phyloP scores from a whole-genome alignment of 495 filamentous ascomycete species.

The Neurospora hispaniola region DNA sequence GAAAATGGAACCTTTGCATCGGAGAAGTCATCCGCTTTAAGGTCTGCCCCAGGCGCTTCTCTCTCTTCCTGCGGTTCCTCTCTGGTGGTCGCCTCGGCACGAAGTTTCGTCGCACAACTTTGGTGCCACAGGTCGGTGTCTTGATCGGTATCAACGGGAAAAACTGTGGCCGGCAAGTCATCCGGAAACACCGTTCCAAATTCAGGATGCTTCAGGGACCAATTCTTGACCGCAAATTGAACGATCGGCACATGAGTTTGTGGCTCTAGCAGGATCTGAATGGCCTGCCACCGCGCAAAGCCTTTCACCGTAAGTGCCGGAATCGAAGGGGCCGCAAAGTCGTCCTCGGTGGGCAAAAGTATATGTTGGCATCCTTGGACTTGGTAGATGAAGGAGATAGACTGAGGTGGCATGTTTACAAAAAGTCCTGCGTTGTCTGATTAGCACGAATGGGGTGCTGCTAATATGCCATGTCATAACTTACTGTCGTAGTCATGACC shows the following conservation, averaged over 20 bases:
- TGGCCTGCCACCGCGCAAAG: constrained; percentile 89
- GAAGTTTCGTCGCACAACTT: constrained; percentile 47
- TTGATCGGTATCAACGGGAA: constrained; percentile 63
- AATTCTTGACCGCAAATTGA: constrained; percentile 67
- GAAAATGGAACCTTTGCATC: constrained; percentile 14
- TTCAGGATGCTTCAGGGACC: constrained; percentile 62
- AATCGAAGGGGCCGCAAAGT: constrained; percentile 62
- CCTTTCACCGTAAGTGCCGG: constrained; percentile 74
- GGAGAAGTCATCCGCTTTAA: constrained; percentile 3
- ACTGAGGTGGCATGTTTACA: constrained; percentile 57
- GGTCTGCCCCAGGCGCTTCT: background rate
- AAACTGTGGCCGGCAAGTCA: constrained; percentile 61
- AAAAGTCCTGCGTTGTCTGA: constrained; percentile 47
- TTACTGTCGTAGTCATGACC: constrained; percentile 79
- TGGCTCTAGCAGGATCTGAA: constrained; percentile 80
- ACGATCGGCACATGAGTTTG: constrained; percentile 79
- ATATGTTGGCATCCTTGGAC: constrained; percentile 80
- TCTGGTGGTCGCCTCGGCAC: constrained; percentile 30
- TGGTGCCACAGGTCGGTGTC: constrained; percentile 82
- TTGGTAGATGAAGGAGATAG: constrained; percentile 85
- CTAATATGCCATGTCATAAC: constrained; percentile 5
- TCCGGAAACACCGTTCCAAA: constrained; percentile 65
- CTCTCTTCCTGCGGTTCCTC: constrained; percentile 16
- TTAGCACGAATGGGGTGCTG: background rate
- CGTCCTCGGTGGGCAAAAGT: constrained; percentile 53